These are phyloP conservation scores for Eucalyptus cloeziana DNA, from an alignment of 345 rosid genomes.

Conservation along the genomic window DNA sequence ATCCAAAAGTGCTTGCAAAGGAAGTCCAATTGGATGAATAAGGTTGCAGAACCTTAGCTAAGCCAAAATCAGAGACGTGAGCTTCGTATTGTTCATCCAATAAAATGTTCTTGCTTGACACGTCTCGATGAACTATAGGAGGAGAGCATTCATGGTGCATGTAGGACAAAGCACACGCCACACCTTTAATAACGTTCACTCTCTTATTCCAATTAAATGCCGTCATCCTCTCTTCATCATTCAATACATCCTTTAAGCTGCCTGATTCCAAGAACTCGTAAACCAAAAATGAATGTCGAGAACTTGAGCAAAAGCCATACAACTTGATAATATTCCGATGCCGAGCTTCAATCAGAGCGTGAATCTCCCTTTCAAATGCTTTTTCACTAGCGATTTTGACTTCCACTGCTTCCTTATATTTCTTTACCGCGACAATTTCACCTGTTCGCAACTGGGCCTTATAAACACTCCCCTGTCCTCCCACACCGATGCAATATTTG, in stretches of 20 bases:
- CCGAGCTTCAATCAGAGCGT: background rate
- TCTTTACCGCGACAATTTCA: constrained; percentile 8
- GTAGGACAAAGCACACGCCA: background rate
- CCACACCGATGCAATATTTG: constrained; percentile 11
- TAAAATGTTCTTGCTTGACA: background rate
- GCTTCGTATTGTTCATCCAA: background rate
- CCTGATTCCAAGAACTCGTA: constrained; percentile 15
- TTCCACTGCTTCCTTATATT: background rate
- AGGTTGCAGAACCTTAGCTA: background rate
- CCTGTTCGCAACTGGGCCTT: constrained; percentile 1
- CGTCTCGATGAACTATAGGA: background rate
- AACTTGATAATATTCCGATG: constrained; percentile 21
- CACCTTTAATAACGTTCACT: background rate
- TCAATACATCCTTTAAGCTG: background rate
- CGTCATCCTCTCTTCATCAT: background rate
- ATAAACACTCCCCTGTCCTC: constrained; percentile 10
- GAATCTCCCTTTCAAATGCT: constrained; percentile 16
- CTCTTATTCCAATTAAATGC: constrained; percentile 7
- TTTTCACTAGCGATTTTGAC: background rate
- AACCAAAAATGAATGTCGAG: constrained; percentile 3
- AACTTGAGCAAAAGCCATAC: constrained; percentile 6
- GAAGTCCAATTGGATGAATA: background rate
- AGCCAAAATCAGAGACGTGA: background rate
- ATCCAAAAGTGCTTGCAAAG: background rate
- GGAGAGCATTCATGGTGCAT: background rate